A percentile compares a stretch with the other conserved stretches of the same genome.
Conservation (phyloP, 2,329 filamentous ascomycete genomes). For the Magnaporthales sp. region DNA sequence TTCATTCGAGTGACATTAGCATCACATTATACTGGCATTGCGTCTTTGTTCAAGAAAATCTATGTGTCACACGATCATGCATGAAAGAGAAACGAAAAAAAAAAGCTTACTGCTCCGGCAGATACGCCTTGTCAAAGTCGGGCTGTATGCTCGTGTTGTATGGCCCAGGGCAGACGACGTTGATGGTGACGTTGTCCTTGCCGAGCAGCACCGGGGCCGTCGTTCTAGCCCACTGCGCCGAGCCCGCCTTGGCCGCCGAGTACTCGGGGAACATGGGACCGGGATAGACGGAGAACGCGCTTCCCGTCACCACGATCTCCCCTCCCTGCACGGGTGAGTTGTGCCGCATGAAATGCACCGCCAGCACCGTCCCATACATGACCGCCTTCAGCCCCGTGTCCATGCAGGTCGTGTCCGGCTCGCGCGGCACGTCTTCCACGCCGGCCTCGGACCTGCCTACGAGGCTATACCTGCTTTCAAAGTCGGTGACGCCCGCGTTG, state of each 20-base stretch:
- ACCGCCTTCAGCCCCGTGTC: slow-evolving; percentile 43
- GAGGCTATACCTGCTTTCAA: slow-evolving; percentile 19
- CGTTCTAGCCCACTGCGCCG: slow-evolving; percentile 30
- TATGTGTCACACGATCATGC: too few species aligned
- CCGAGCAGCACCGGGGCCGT: slow-evolving; percentile 27
- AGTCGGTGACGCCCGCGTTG: slow-evolving; percentile 40
- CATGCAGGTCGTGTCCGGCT: slow-evolving; percentile 34
- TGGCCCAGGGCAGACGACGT: slow-evolving; percentile 37
- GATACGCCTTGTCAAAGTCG: slow-evolving; percentile 10
- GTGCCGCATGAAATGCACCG: slow-evolving; percentile 44
- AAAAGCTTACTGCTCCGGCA: slow-evolving; percentile 1
- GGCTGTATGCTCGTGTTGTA: slow-evolving; percentile 36
- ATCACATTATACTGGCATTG: too few species aligned
- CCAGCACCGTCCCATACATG: slow-evolving; percentile 37
- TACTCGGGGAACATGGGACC: too few species aligned
- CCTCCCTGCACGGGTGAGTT: slow-evolving; percentile 33
- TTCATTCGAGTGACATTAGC: too few species aligned
- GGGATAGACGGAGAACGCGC: too few species aligned
- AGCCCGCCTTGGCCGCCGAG: slow-evolving; percentile 33
- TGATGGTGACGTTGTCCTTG: slow-evolving; percentile 40
- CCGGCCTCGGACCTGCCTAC: too few species aligned
- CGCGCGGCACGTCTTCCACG: slow-evolving; percentile 13
- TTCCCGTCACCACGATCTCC: slow-evolving; percentile 13
- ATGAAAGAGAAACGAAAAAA: too few species aligned
- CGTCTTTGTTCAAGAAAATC: too few species aligned